Evolutionary conservation across 345 rosid species (phyloP).

Genomic region (Populus nigra): DNA sequence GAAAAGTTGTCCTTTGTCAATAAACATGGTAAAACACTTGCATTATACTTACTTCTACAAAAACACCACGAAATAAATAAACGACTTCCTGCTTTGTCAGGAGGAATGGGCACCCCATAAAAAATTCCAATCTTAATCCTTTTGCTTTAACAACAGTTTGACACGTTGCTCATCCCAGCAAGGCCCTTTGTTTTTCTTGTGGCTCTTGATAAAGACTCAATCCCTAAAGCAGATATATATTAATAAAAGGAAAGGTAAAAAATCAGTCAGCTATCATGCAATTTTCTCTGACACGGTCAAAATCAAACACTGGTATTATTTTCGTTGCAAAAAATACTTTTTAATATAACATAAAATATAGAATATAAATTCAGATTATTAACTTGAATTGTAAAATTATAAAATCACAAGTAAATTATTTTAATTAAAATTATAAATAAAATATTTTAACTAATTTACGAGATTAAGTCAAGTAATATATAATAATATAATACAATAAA

Average conservation of each 20-base stretch:
- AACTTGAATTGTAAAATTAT: no score
- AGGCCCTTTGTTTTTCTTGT: background rate
- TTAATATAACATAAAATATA: no score
- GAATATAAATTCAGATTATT: no score
- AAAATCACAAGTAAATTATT: no score
- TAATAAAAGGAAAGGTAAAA: background rate
- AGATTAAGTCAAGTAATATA: no score
- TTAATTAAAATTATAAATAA: no score
- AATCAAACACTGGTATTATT: background rate
- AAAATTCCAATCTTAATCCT: slow-evolving; percentile 65
- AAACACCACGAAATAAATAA: background rate
- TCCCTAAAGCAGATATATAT: background rate
- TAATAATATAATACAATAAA: no score
- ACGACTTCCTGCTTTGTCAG: slow-evolving; percentile 64
- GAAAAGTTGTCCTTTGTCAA: background rate
- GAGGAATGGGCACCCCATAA: slow-evolving; percentile 85
- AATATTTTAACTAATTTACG: no score
- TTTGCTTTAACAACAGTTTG: slow-evolving; percentile 17
- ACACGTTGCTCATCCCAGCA: slow-evolving; percentile 12
- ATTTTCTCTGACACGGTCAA: background rate
- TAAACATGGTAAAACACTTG: background rate
- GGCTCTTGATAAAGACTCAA: background rate
- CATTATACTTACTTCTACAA: background rate
- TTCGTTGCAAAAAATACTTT: background rate
- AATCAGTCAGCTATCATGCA: background rate